These are phyloP conservation scores for Fusarium marasasianum DNA, from an alignment of 2,329 filamentous ascomycete genomes.

Conservation along the genomic window DNA sequence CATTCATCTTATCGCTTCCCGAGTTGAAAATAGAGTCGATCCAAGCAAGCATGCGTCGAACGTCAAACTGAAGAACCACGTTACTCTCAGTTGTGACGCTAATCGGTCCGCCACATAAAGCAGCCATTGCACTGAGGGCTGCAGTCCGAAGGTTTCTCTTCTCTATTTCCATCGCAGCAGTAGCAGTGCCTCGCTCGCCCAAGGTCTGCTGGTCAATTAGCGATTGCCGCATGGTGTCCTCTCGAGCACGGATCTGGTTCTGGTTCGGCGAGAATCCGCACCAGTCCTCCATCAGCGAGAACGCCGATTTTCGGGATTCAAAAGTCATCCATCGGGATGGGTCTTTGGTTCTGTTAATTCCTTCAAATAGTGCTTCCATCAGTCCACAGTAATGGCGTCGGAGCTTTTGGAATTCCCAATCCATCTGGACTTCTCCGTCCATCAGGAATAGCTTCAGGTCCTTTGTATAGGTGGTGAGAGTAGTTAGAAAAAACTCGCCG, in stretches of 20 bases:
- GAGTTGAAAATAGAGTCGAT: slow-evolving; percentile 95
- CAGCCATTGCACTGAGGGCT: slow-evolving; percentile 93
- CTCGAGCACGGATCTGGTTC: slow-evolving; percentile 79
- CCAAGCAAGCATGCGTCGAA: slow-evolving; percentile 93
- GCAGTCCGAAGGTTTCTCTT: slow-evolving; percentile 91
- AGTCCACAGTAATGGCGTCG: slow-evolving; percentile 94
- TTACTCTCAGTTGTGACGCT: slow-evolving; percentile 89
- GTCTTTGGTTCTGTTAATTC: slow-evolving; percentile 85
- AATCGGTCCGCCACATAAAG: slow-evolving; percentile 86
- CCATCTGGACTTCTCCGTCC: slow-evolving; percentile 92
- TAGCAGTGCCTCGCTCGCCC: slow-evolving; percentile 79
- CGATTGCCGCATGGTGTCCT: slow-evolving; percentile 87
- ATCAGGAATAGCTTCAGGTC: slow-evolving; percentile 94
- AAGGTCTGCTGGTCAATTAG: slow-evolving; percentile 82
- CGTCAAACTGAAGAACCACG: slow-evolving; percentile 88
- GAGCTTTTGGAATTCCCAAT: slow-evolving; percentile 92
- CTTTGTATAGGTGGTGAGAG: slow-evolving; percentile 88
- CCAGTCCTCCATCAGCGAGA: slow-evolving; percentile 98
- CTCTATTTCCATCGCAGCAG: slow-evolving; percentile 95
- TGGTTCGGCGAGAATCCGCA: slow-evolving; percentile 97
- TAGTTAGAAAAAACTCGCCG: slow-evolving; percentile 90
- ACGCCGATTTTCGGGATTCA: slow-evolving; percentile 93
- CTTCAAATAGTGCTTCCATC: slow-evolving; percentile 91
- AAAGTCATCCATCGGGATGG: slow-evolving; percentile 97
- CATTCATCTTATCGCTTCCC: slow-evolving; percentile 88